Conservation (phyloP, 306 rosid species). For the Dryas drummondii region DNA sequence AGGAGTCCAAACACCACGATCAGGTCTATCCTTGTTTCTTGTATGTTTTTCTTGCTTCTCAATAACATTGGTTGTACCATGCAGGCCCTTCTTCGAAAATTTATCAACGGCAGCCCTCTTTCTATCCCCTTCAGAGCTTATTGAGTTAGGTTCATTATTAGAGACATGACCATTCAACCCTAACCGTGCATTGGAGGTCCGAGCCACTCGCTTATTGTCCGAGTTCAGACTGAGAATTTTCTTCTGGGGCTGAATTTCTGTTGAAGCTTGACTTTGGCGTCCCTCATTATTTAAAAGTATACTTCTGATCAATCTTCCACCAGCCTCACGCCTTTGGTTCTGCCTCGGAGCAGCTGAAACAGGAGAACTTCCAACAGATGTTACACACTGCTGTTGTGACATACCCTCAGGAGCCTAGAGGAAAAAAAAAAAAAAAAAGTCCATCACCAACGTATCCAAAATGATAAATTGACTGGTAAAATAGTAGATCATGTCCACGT, state of each 20-base stretch:
- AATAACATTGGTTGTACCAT: slow-evolving; percentile 43
- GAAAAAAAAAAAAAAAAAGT: background rate
- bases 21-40: slow-evolving; percentile 94
- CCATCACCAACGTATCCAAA: background rate
- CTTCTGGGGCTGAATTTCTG: slow-evolving; percentile 49
- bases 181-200: slow-evolving; percentile 42
- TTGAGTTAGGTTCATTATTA: slow-evolving; percentile 43
- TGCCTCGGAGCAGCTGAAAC: slow-evolving; percentile 55
- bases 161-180: slow-evolving; percentile 51
- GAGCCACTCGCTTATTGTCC: slow-evolving; percentile 62
- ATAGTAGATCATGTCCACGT: background rate
- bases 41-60: slow-evolving; percentile 84
- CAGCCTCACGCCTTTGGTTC: slow-evolving; percentile 68
- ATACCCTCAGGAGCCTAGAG: slow-evolving; percentile 44
- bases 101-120: slow-evolving; percentile 55
- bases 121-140: slow-evolving; percentile 59
- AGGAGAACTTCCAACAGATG: slow-evolving; percentile 46
- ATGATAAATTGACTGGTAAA: background rate
- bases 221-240: slow-evolving; percentile 62
- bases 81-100: slow-evolving; percentile 52
- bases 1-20: slow-evolving; percentile 98
- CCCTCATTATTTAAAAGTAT: slow-evolving; percentile 68
- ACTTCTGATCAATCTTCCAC: slow-evolving; percentile 79
- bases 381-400: slow-evolving; percentile 42
- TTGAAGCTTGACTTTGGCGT: slow-evolving; percentile 55